Base-by-base conservation (phyloP, 139 green algal species). In the Tetratostichococcus sp. region DNA sequence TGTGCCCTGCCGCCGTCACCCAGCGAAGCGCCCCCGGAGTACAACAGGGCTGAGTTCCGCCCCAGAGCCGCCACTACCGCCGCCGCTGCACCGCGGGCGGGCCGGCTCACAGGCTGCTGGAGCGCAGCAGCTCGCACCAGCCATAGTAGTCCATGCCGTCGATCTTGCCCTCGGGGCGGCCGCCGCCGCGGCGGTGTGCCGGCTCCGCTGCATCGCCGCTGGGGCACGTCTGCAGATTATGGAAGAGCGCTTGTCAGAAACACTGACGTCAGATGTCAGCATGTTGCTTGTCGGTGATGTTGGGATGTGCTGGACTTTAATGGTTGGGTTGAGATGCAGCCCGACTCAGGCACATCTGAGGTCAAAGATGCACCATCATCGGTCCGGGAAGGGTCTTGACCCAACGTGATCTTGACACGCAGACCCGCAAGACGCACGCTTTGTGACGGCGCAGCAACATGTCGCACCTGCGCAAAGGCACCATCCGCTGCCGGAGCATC, bases 111-210 rank as follows among this genome's bases (percentile, higher is more conserved):
- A 88, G 70, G 34, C 73, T 82, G 50, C 65, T 75, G 74, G 80
- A 77, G 65, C 83, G 73, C 68, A 88, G 77, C 30, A 88, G 77
- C 76, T 88, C 83, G 65, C 77, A 83, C 23, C 79, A 88, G 35
- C 83, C 79, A 34, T 88, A 86, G 28, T 86, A 88, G 70, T 86
- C 80, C 77, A 88, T 74, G 62, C 83, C 83, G 69, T 86, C 75
- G n/a, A 88, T 86, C 72, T 88, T 88, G 30, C 35, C 34, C n/a
- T 73, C 50, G 23, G 73, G 30, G 14, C 50, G 50, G 50, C 50
- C 50, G 50, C 17, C 50, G 19, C 19, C 17, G 50, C 50, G 50
- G 50, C 50, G 50, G 50, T 62, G 50, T 17, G 50, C 17, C 50
- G 50, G 50, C 50, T 62, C 50, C 11, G 11, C 50, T 17, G 19